Conservation (phyloP, 2,329 filamentous ascomycete genomes). For the Diaporthe sp. region DNA sequence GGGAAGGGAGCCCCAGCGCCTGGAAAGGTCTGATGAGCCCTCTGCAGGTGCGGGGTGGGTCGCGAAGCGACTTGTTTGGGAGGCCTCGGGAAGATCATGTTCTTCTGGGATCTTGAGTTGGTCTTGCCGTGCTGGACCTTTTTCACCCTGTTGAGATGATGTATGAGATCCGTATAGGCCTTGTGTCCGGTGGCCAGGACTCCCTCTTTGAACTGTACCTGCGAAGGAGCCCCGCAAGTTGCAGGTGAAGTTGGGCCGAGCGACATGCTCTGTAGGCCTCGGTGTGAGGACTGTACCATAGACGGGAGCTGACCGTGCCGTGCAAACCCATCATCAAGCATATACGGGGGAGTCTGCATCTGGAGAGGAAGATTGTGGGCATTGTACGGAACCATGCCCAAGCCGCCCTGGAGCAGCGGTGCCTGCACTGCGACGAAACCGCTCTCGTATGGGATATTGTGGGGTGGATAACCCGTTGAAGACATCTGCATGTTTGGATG, state of each 20-base stretch:
- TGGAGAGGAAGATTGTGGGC: constrained; percentile 45
- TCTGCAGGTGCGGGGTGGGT: constrained; percentile 37
- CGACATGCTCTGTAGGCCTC: constrained; percentile 45
- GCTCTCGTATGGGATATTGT: constrained; percentile 50
- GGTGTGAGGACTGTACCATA: constrained; percentile 44
- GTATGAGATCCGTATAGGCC: constrained; percentile 78
- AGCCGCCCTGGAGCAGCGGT: constrained; percentile 43
- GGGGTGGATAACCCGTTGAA: constrained; percentile 49
- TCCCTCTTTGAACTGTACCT: constrained; percentile 73
- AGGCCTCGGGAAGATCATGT: constrained; percentile 68
- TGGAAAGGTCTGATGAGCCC: constrained; percentile 37
- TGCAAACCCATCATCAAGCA: constrained; percentile 46
- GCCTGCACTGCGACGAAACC: constrained; percentile 49
- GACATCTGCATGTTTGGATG: constrained; percentile 42
- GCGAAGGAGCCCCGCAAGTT: constrained; percentile 46
- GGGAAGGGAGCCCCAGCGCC: constrained; percentile 32
- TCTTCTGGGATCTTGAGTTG: constrained; percentile 57
- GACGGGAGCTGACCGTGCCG: constrained; percentile 43
- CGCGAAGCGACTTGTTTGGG: constrained; percentile 50
- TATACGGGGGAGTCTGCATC: constrained; percentile 44
- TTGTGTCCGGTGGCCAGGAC: constrained; percentile 78
- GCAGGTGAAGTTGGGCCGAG: constrained; percentile 39
- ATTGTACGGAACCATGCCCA: constrained; percentile 39
- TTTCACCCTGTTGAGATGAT: constrained; percentile 72
- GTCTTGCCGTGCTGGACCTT: constrained; percentile 58